These are phyloP conservation scores for Geosmithia putterillii DNA, from an alignment of 2,329 filamentous ascomycete species.

Conservation along the genomic window DNA sequence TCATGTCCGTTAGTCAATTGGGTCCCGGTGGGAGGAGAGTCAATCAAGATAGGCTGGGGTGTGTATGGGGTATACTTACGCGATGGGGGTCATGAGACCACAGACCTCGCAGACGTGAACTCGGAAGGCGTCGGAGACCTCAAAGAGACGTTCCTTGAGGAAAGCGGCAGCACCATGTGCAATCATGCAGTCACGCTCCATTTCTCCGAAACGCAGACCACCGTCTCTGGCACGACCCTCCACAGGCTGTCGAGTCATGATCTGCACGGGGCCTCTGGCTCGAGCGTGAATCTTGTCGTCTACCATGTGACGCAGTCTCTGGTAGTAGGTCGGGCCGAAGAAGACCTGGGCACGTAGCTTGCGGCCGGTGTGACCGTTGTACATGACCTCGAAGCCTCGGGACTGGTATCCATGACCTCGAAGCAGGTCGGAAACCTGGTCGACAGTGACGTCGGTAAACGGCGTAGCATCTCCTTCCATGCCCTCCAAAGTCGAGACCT, in stretches of 20 bases:
- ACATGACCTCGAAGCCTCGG: conserved; percentile 96
- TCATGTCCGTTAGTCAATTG: conserved; percentile 15
- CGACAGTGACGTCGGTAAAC: conserved; percentile 95
- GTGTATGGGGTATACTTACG: conserved; percentile 51
- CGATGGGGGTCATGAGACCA: conserved; percentile 96
- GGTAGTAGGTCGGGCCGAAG: conserved; percentile 96
- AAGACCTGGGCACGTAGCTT: conserved; percentile 94
- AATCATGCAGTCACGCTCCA: conserved; percentile 99
- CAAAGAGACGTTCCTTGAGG: conserved; percentile 92
- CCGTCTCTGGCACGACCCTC: conserved; percentile 97
- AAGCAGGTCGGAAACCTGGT: conserved; percentile 77
- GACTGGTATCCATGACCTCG: conserved; percentile 90
- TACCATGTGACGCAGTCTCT: conserved; percentile 97
- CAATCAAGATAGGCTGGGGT: background rate
- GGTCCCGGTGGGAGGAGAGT: conserved; percentile 3
- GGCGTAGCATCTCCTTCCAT: conserved; percentile 96
- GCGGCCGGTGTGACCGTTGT: conserved; percentile 91
- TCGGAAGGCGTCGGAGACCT: conserved; percentile 94
- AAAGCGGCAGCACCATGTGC: conserved; percentile 96
- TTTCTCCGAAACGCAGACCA: conserved; percentile 98
- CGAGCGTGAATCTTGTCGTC: conserved; percentile 99
- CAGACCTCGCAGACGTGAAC: conserved; percentile 99
- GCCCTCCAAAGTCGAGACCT: conserved; percentile 85
- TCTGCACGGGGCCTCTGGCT: conserved; percentile 90
- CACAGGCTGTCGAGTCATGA: conserved; percentile 91